A percentile compares a stretch with the other conserved stretches of the same genome.
Conservation (phyloP, 2,329 filamentous ascomycete species). For the Neonectria hederae region DNA sequence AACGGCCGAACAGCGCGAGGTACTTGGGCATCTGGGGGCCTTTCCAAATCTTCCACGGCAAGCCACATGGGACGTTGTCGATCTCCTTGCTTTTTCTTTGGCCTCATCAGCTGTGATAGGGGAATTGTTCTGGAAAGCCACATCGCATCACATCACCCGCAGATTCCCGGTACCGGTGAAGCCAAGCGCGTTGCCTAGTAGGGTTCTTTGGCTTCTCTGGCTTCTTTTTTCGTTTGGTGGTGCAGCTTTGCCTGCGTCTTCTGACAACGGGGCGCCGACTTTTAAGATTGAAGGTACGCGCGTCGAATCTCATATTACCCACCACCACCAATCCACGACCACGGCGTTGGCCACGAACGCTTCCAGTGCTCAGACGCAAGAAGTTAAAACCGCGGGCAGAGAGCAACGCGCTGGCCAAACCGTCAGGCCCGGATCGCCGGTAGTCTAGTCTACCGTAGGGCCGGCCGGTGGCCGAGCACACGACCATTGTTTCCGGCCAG, state of each 20-base stretch:
- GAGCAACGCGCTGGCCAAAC: not conserved
- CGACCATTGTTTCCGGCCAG: constrained; percentile 12
- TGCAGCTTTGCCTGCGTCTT: constrained; percentile 9
- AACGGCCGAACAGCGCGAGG: constrained; percentile 2
- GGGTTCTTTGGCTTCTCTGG: not conserved
- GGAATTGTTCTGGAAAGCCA: constrained; percentile 24
- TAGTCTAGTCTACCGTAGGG: constrained; percentile 4
- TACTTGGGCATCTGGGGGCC: not conserved
- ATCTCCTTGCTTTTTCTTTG: constrained; percentile 6
- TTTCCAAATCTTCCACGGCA: not conserved
- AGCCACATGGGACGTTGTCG: constrained; percentile 5
- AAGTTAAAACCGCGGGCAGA: not conserved
- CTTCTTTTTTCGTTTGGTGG: constrained; percentile 16
- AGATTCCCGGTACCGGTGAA: not conserved
- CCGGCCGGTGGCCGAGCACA: constrained; percentile 8
- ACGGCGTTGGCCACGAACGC: constrained; percentile 2
- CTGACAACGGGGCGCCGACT: constrained; percentile 6
- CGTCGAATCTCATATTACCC: constrained; percentile 14
- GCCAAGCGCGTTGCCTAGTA: constrained; percentile 9
- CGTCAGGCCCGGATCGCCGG: not conserved
- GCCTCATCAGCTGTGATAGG: not conserved
- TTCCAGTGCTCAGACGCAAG: constrained; percentile 4
- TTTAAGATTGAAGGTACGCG: constrained; percentile 29
- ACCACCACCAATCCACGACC: constrained; percentile 6
- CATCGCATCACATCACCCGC: not conserved